Evolutionary conservation across 2,329 filamentous ascomycete genomes (phyloP), one percentile per base, ranked within the genome.

Genomic region (Thelonectria blattea): DNA sequence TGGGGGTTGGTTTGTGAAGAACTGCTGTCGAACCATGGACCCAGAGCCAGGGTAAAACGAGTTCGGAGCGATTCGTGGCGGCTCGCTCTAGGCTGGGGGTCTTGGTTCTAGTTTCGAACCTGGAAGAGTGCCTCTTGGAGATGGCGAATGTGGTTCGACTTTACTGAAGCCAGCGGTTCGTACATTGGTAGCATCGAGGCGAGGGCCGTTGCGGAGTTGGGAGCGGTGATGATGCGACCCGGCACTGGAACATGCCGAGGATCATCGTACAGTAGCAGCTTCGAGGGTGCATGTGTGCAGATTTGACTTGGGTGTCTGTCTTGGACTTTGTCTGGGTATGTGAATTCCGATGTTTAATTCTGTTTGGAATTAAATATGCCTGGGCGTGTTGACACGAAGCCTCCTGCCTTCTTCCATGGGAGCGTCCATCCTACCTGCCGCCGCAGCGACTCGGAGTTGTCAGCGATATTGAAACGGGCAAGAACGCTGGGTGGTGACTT

Each of bases 161-260:
- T 42, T 55, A 39, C 52, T 60, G 46, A 52, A 47, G 43, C 30
- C 32, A 60, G 52, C 41, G 10, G 52, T 55, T 55, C 52, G 47
- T 46, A 55, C 52, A 55, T 55, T 42, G 30, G 39, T 60, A 30
- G 34, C 41, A 58, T 48, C 32, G 32, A 30, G 14, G 46, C 47
- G 39, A 46, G 47, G 46, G 30, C 22, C 48, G 57, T 10, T 54
- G 46, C 41, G 30, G 32, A 55, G 32, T 51, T 50, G 34, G 52
- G 37, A 24, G 17, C n/a, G 20, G 52, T 17, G 18, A 20, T 32
- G 42, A 24, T 46, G 15, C 46, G 24, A 22, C 18, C 30, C 45
- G 45, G 22, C 18, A 43, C 17, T 56, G 53, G 45, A n/a, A 49
- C 37, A n/a, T 49, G 39, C 45, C 53, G 53, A 56, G 53, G 46